phyloP scores from a whole-genome alignment of 2,329 filamentous ascomycete genomes.

The Raffaelea arxii region DNA sequence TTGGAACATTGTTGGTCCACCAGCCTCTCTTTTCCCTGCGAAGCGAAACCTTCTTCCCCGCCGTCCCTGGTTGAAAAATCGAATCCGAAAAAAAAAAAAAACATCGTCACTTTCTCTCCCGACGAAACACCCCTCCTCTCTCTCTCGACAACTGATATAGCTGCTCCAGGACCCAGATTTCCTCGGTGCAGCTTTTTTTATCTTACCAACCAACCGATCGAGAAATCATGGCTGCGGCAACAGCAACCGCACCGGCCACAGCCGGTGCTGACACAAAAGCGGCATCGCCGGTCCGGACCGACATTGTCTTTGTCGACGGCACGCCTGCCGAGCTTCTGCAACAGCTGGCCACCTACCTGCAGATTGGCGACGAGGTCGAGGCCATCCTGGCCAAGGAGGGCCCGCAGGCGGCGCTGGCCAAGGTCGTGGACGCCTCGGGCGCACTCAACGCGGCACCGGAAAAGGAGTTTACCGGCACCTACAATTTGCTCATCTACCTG shows the following conservation, averaged over 20 bases:
- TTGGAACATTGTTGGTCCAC: no score
- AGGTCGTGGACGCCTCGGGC: conserved; percentile 71
- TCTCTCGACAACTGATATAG: no score
- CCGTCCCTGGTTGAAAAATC: no score
- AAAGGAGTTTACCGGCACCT: conserved; percentile 92
- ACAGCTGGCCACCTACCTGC: conserved; percentile 92
- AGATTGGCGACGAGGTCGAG: conserved; percentile 68
- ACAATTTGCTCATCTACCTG: conserved; percentile 94
- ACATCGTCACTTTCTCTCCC: no score
- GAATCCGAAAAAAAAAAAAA: no score
- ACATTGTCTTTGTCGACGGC: conserved; percentile 76
- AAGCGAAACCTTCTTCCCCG: no score
- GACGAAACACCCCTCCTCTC: no score
- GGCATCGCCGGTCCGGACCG: conserved; percentile 27
- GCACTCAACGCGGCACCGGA: conserved; percentile 79
- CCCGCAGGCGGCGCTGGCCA: conserved; percentile 82
- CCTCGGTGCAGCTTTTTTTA: no score
- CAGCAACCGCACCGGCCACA: background rate
- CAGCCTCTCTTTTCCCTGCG: no score
- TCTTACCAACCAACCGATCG: no score
- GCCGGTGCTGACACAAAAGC: background rate
- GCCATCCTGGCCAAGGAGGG: conserved; percentile 63
- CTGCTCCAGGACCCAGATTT: no score
- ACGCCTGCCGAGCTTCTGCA: conserved; percentile 84
- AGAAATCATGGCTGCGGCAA: background rate